Percentiles rank a stretch among this genome's conserved stretches.
Evolutionary conservation across 2,329 filamentous ascomycete species (phyloP).

Genomic region (Fusarium xyrophilum): DNA sequence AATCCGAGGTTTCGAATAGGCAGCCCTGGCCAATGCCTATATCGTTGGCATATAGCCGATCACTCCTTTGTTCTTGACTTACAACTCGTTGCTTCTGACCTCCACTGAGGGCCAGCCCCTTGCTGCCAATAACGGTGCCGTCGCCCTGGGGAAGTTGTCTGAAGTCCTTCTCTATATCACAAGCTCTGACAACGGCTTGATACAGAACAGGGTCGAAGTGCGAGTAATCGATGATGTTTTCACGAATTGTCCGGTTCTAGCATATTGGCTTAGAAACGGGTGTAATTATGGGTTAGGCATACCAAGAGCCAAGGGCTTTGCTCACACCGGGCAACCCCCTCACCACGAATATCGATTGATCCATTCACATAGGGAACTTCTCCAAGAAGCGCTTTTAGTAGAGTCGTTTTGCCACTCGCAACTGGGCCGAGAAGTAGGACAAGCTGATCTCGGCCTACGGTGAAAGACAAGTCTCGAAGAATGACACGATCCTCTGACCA

Average conservation of each 20-base stretch:
- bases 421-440: slow-evolving; percentile 53
- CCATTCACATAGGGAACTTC: slow-evolving; percentile 40
- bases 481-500: slow-evolving; percentile 44
- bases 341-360: slow-evolving; percentile 11
- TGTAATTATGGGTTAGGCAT: neutral
- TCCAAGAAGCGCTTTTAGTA: slow-evolving; percentile 51
- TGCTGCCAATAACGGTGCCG: slow-evolving; percentile 52
- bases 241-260: slow-evolving; percentile 45
- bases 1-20: slow-evolving; percentile 46
- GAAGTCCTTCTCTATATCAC: slow-evolving; percentile 47
- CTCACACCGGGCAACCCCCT: slow-evolving; percentile 43
- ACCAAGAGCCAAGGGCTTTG: slow-evolving; percentile 48
- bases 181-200: slow-evolving; percentile 36
- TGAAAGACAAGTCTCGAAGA: slow-evolving; percentile 46
- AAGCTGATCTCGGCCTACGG: slow-evolving; percentile 43
- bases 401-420: slow-evolving; percentile 54
- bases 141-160: slow-evolving; percentile 47
- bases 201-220: slow-evolving; percentile 40
- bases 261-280: neutral
- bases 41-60: neutral
- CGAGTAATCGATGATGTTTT: slow-evolving; percentile 47
- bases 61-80: slow-evolving; percentile 15
- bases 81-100: slow-evolving; percentile 55
- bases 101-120: slow-evolving; percentile 55
- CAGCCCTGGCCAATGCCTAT: slow-evolving; percentile 49